Evolutionary conservation across 2,329 filamentous ascomycete genomes (phyloP).

Genomic region (Calonectria honghensis): DNA sequence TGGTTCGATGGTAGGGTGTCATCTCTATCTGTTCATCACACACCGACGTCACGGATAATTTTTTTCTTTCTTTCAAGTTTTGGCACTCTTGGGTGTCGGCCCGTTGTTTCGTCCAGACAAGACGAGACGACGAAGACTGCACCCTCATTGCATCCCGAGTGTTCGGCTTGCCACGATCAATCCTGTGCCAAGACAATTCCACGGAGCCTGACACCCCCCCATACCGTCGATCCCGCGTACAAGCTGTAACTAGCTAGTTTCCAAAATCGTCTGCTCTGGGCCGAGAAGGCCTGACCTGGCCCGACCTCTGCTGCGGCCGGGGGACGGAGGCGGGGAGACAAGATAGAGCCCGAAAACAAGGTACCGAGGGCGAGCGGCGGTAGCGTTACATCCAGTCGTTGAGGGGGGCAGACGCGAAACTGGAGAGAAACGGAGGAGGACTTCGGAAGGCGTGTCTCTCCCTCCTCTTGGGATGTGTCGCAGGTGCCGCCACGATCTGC

Average conservation of each 20-base stretch:
- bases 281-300: slow-evolving; percentile 4
- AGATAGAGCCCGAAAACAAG: slow-evolving; percentile 14
- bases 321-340: not conserved
- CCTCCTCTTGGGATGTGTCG: slow-evolving; percentile 23
- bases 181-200: slow-evolving; percentile 27
- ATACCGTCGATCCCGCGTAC: slow-evolving; percentile 29
- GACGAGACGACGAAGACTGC: not conserved
- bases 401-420: slow-evolving; percentile 30
- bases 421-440: slow-evolving; percentile 22
- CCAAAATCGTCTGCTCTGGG: slow-evolving; percentile 6
- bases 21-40: slow-evolving; percentile 14
- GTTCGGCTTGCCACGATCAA: slow-evolving; percentile 20
- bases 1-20: slow-evolving; percentile 8
- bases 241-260: slow-evolving; percentile 24
- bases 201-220: not conserved
- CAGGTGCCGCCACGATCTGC: slow-evolving; percentile 40
- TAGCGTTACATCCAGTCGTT: slow-evolving; percentile 31
- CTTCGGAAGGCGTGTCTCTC: not conserved
- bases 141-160: slow-evolving; percentile 23
- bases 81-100: slow-evolving; percentile 8
- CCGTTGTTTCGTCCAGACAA: not conserved
- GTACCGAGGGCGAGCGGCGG: slow-evolving; percentile 14
- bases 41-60: slow-evolving; percentile 8
- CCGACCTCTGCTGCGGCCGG: not conserved
- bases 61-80: not conserved